These are phyloP conservation scores for Camellia japonica DNA, from an alignment of 148 eudicot genomes.

Conservation along the genomic window DNA sequence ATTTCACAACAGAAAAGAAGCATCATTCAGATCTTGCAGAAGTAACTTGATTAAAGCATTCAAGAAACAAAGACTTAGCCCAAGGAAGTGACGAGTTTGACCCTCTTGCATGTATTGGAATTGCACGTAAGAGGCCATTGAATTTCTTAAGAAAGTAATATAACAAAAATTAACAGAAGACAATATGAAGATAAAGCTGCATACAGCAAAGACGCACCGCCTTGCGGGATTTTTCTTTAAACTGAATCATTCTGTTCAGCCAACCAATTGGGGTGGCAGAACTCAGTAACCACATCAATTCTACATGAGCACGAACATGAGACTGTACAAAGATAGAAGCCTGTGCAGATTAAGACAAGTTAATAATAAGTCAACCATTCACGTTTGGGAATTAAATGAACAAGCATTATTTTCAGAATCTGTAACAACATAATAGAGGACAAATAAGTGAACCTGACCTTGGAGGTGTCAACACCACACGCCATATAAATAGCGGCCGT, in stretches of 20 bases:
- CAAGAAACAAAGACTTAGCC: not conserved
- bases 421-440: not conserved
- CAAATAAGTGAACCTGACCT: conserved; percentile 43
- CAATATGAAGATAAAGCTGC: conserved; percentile 10
- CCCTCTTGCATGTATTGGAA: not conserved
- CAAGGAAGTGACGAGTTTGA: conserved; percentile 5
- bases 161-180: not conserved
- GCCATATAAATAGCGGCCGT: conserved; percentile 95
- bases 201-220: conserved; percentile 49
- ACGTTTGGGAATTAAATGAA: not conserved
- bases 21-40: not conserved
- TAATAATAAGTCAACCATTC: conserved; percentile 8
- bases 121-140: conserved; percentile 5
- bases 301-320: conserved; percentile 97
- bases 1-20: not conserved
- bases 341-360: conserved; percentile 38
- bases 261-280: conserved; percentile 96
- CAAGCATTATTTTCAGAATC: conserved; percentile 11
- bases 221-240: conserved; percentile 96
- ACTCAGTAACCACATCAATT: conserved; percentile 96
- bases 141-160: not conserved
- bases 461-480: conserved; percentile 84
- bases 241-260: conserved; percentile 96
- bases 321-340: conserved; percentile 98
- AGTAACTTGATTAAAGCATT: not conserved